phyloP scores from a whole-genome alignment of 2,329 filamentous ascomycete genomes.

The Ascochyta rabiei region DNA sequence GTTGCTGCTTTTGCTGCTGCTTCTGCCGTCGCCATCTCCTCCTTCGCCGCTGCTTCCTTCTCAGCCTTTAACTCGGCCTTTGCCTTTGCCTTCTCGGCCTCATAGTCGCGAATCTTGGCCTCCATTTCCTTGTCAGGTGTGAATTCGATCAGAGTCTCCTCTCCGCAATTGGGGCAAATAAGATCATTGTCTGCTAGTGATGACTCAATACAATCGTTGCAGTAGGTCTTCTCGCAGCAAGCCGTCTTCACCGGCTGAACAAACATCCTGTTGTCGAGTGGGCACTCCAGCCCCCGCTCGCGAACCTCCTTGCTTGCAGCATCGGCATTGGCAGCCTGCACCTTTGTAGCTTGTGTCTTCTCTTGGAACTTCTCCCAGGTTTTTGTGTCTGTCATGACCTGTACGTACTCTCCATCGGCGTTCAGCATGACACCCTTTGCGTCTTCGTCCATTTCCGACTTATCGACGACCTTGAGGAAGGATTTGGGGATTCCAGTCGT shows the following conservation, averaged over 20 bases:
- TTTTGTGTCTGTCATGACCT: slow-evolving; percentile 92
- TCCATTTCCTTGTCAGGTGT: slow-evolving; percentile 78
- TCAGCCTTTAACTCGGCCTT: slow-evolving; percentile 49
- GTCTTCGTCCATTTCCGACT: slow-evolving; percentile 83
- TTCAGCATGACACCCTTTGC: slow-evolving; percentile 96
- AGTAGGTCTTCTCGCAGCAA: slow-evolving; percentile 98
- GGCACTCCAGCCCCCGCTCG: slow-evolving; percentile 87
- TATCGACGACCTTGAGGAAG: slow-evolving; percentile 94
- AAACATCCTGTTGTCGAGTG: slow-evolving; percentile 97
- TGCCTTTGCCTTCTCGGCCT: slow-evolving; percentile 58
- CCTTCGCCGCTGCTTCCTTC: slow-evolving; percentile 48
- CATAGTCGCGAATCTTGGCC: slow-evolving; percentile 78
- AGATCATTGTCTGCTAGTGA: slow-evolving; percentile 98
- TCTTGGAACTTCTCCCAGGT: slow-evolving; percentile 98
- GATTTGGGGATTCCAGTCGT: slow-evolving; percentile 97
- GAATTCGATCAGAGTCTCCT: slow-evolving; percentile 70
- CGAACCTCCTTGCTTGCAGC: slow-evolving; percentile 85
- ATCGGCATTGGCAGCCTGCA: slow-evolving; percentile 77
- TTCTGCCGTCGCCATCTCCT: slow-evolving; percentile 47
- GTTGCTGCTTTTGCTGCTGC: slow-evolving; percentile 23
- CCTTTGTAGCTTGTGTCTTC: slow-evolving; percentile 84
- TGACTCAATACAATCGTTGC: slow-evolving; percentile 99
- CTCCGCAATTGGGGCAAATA: slow-evolving; percentile 88
- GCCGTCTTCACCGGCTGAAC: slow-evolving; percentile 99
- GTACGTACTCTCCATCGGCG: slow-evolving; percentile 95